Base-by-base conservation (phyloP, 768 basidiomycete genomes). In the Dioszegia crocea region DNA sequence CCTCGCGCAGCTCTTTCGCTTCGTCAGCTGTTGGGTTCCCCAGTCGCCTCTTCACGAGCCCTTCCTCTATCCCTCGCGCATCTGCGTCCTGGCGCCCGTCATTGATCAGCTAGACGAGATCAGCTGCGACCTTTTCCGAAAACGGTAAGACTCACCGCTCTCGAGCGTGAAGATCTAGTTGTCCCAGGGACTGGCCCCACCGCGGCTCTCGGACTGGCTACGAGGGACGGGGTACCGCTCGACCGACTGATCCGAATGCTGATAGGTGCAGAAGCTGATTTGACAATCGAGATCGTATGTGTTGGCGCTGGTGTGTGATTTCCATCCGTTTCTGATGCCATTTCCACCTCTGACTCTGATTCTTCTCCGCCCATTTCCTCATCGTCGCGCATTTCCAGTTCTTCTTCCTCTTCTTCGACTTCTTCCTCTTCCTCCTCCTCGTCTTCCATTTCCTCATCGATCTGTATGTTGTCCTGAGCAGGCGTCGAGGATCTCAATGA, bases 1-100 rank as follows among this genome's bases (percentile, higher is more conserved):
- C 69, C 24, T 66, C 69, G 30, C 57, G 52, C 45, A 71, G 54
- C 44, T 71, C 69, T 36, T 44, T 59, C 1, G 60, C 60, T 23
- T 71, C 69, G 23, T 70, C 66, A 16, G 58, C 19, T 19, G 51
- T 38, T 39, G 30, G 21, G 17, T 40, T 30, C 10, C 45, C 51
- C 21, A 17, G 21, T 11, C n/a, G n/a, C n/a, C n/a, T n/a, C n/a
- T n/a, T n/a, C n/a, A n/a, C n/a, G n/a, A n/a, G n/a, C n/a, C n/a
- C n/a, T n/a, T n/a, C n/a, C n/a, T n/a, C n/a, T n/a, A n/a, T n/a
- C n/a, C n/a, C n/a, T n/a, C n/a, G n/a, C n/a, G n/a, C n/a, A n/a
- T n/a, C n/a, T n/a, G n/a, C n/a, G n/a, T n/a, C n/a, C n/a, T n/a
- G n/a, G n/a, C n/a, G n/a, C n/a, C n/a, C n/a, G n/a, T n/a, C n/a